A percentile compares a stretch with the other conserved stretches of the same genome.
These are phyloP conservation scores for Leccinum imitatum DNA, from an alignment of 768 basidiomycete species.

Conservation along the genomic window DNA sequence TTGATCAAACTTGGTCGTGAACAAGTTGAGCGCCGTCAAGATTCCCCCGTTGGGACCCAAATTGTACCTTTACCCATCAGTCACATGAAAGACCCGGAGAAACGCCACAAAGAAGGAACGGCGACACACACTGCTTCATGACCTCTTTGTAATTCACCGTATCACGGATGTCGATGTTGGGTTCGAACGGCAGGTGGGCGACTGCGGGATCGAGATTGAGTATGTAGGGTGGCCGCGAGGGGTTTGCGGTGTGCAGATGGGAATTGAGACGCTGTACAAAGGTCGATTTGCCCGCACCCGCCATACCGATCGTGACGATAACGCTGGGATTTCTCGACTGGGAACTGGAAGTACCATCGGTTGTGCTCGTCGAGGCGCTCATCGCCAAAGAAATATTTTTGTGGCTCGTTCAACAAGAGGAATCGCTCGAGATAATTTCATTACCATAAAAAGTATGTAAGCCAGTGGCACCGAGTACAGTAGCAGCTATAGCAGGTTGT, in stretches of 20 bases:
- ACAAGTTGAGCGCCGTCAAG: conserved; percentile 92
- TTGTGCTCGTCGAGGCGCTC: conserved; percentile 19
- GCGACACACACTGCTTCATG: conserved; percentile 94
- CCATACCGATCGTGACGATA: conserved; percentile 94
- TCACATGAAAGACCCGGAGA: conserved; percentile 12
- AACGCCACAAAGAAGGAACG: conserved; percentile 18
- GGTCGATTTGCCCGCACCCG: conserved; percentile 96
- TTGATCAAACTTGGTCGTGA: conserved; percentile 99
- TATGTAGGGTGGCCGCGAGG: conserved; percentile 81
- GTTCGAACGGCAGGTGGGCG: conserved; percentile 84
- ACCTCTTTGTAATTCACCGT: conserved; percentile 97
- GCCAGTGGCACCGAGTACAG: background rate
- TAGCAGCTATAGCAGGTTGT: background rate
- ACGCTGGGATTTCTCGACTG: conserved; percentile 60
- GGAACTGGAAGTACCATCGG: conserved; percentile 1
- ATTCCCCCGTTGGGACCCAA: conserved; percentile 98
- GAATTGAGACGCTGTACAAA: conserved; percentile 95
- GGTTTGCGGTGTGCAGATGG: conserved; percentile 71
- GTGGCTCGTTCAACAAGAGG: background rate
- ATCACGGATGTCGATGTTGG: conserved; percentile 97
- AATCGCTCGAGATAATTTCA: conserved; percentile 7
- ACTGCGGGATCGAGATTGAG: conserved; percentile 98
- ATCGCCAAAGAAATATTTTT: conserved; percentile 9
- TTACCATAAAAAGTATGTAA: conserved; percentile 19
- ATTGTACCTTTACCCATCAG: conserved; percentile 71